These are phyloP conservation scores for Arbutus unedo DNA, from an alignment of 148 eudicot species.

Conservation along the genomic window DNA sequence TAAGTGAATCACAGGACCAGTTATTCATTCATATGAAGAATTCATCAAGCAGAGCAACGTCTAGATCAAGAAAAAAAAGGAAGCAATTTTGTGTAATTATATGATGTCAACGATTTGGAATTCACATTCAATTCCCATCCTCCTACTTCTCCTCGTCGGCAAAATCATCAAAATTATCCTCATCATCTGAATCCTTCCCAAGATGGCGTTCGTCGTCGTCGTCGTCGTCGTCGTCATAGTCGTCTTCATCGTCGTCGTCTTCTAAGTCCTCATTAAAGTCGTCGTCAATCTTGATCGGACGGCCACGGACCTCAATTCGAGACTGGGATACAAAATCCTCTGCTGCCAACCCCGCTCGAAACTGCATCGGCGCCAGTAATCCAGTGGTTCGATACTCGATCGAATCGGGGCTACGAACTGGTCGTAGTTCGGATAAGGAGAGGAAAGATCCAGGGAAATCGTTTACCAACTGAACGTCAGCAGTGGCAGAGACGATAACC, in stretches of 20 bases:
- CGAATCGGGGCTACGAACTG: background rate
- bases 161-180: background rate
- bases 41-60: background rate
- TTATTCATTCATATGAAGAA: background rate
- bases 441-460: background rate
- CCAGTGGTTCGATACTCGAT: background rate
- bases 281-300: background rate
- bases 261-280: background rate
- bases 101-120: too few species aligned
- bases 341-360: background rate
- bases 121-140: background rate
- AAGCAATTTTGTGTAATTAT: background rate
- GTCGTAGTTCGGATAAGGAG: background rate
- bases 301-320: constrained; percentile 7
- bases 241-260: background rate
- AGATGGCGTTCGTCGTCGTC: background rate
- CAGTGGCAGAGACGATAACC: background rate
- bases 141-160: background rate
- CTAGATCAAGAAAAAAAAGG: too few species aligned
- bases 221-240: background rate
- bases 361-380: background rate
- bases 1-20: too few species aligned
- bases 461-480: background rate
- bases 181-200: background rate
- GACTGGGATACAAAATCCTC: background rate